Evolutionary conservation across 2,329 filamentous ascomycete species (phyloP).

Genomic region (Orbilia brochopaga): DNA sequence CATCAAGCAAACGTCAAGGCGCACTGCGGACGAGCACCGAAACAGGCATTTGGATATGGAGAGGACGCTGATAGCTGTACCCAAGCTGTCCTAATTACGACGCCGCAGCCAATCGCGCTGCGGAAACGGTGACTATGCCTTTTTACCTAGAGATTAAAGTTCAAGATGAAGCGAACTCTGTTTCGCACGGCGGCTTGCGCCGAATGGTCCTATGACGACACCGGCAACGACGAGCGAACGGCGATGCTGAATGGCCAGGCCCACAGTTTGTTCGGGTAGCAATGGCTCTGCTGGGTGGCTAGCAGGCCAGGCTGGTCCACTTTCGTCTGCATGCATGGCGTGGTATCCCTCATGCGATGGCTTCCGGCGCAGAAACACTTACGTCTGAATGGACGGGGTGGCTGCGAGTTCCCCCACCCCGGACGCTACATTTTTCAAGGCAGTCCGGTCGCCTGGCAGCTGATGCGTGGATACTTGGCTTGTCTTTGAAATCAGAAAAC

Average conservation of each 20-base stretch:
- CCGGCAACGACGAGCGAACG: neutral
- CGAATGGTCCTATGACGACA: slow-evolving; percentile 51
- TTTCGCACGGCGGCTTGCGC: slow-evolving; percentile 29
- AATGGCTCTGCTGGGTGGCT: slow-evolving; percentile 10
- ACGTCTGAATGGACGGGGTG: slow-evolving; percentile 8
- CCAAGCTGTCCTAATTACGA: too few species aligned
- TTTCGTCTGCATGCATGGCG: neutral
- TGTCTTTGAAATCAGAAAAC: slow-evolving; percentile 30
- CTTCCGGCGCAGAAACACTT: slow-evolving; percentile 8
- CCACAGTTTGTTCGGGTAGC: neutral
- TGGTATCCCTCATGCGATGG: neutral
- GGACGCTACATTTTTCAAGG: slow-evolving; percentile 4
- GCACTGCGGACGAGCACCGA: too few species aligned
- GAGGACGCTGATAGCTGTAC: neutral
- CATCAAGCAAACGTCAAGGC: too few species aligned
- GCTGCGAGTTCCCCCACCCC: neutral
- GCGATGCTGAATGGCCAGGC: slow-evolving; percentile 33
- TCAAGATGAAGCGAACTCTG: neutral
- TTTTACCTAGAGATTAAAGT: neutral
- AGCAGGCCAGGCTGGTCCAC: neutral
- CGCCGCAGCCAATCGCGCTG: neutral
- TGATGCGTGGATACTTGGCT: slow-evolving; percentile 1
- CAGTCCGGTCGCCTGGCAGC: neutral
- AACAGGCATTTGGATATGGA: too few species aligned
- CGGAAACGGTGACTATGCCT: neutral